Evolutionary conservation across 495 filamentous ascomycete genomes (phyloP), one percentile per base, ranked within the genome.

Genomic region (Aspergillus nidulans): DNA sequence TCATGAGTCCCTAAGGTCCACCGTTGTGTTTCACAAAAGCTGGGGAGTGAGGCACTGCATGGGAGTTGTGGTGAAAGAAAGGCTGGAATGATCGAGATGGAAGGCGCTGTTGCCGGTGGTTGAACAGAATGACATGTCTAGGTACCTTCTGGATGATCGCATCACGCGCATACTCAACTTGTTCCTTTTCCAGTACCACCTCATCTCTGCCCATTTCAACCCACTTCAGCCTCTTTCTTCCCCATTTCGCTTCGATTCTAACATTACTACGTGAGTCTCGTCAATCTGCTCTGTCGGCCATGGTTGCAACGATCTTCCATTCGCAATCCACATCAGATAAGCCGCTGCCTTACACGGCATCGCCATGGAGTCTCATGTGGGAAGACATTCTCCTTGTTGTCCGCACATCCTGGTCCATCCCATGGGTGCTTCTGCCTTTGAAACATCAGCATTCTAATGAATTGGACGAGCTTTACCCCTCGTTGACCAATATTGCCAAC

Each of bases 391-490:
- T 65, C 25, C 75, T 84, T 42, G 78, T 81, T 54, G 64, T 86
- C 51, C 64, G 59, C 8, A 77, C 75, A 56, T 49, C 71, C 28
- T 77, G 72, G 70, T 69, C 76, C 4, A 60, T 84, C 3, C 82
- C 80, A 8, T 74, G 73, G 40, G 70, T 86, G 19, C 23, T 86
- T 1, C 65, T 72, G 20, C 85, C 85, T 4, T 41, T 82, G 69
- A 34, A 12, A 13, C 30, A 34, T 55, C 70, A 67, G 53, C 81
- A 77, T n/a, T 54, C 53, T n/a, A 57, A 34, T 30, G 32, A 44
- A 24, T 67, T 85, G 39, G 79, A 80, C 59, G 85, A 88, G 65
- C 67, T 87, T n/a, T 77, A 81, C 36, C 71, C 71, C 0, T 70
- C 82, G 0, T 18, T 57, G 19, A 62, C 65, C 20, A 86, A 85